Conservation (phyloP, 441 rosid species). For the Gossypium davidsonii region DNA sequence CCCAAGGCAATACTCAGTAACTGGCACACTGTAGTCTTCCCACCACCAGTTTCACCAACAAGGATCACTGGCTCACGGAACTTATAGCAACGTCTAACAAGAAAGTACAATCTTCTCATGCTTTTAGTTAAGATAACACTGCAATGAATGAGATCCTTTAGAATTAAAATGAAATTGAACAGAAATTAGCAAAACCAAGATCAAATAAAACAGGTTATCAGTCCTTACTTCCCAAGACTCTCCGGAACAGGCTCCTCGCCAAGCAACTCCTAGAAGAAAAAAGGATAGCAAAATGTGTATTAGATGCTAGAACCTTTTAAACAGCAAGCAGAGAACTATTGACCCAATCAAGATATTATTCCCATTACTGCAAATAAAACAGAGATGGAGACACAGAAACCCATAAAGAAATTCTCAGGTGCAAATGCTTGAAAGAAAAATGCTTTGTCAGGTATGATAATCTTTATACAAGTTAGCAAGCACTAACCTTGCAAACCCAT, state of each 20-base stretch:
- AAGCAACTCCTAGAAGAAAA: conserved; percentile 41
- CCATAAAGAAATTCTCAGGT: background rate
- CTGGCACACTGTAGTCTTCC: conserved; percentile 97
- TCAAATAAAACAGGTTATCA: background rate
- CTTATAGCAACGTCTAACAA: conserved; percentile 71
- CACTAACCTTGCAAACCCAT: background rate
- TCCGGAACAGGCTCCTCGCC: conserved; percentile 29
- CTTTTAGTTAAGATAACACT: conserved; percentile 76
- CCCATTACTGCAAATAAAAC: background rate
- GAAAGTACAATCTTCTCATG: conserved; percentile 85
- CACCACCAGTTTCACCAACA: conserved; percentile 99
- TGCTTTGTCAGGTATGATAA: background rate
- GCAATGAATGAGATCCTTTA: conserved; percentile 24
- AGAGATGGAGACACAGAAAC: background rate
- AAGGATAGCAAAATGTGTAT: background rate
- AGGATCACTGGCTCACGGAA: conserved; percentile 94
- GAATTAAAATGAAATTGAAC: conserved; percentile 20
- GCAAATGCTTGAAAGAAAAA: background rate
- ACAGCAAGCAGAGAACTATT: background rate
- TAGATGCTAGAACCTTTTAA: background rate
- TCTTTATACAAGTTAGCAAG: background rate
- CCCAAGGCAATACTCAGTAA: conserved; percentile 51
- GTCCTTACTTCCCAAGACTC: conserved; percentile 44
- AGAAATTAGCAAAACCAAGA: conserved; percentile 8
- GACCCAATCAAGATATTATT: background rate